phyloP scores from a whole-genome alignment of 129 eudicot species.

The Chrysanthemum makinoi region DNA sequence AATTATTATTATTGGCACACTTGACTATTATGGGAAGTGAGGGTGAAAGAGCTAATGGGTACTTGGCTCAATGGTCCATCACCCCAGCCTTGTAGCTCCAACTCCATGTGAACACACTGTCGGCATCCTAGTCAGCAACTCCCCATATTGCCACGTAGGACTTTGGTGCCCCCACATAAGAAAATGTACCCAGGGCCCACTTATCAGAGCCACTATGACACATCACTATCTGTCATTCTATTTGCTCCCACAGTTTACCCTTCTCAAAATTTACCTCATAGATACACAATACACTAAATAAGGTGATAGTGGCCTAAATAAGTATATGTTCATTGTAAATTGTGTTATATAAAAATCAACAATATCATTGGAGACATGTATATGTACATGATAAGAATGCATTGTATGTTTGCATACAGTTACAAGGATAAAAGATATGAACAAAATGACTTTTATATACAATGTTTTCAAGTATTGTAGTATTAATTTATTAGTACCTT shows the following conservation, averaged over 20 bases:
- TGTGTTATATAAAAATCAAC: no score
- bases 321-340: no score
- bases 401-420: no score
- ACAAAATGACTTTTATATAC: background rate
- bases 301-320: background rate
- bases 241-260: background rate
- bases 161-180: background rate
- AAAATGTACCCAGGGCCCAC: background rate
- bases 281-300: background rate
- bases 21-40: background rate
- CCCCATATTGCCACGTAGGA: constrained; percentile 41
- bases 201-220: background rate
- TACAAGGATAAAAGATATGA: no score
- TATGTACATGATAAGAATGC: no score
- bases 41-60: background rate
- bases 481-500: no score
- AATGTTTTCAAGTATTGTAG: background rate
- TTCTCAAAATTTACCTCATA: background rate
- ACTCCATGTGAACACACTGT: constrained; percentile 45
- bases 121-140: constrained; percentile 36
- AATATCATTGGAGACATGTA: no score
- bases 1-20: no score
- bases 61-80: constrained; percentile 9
- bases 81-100: constrained; percentile 8
- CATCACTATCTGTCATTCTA: constrained; percentile 21